Evolutionary conservation across 306 rosid genomes (phyloP).

Genomic region (Malus asiatica): DNA sequence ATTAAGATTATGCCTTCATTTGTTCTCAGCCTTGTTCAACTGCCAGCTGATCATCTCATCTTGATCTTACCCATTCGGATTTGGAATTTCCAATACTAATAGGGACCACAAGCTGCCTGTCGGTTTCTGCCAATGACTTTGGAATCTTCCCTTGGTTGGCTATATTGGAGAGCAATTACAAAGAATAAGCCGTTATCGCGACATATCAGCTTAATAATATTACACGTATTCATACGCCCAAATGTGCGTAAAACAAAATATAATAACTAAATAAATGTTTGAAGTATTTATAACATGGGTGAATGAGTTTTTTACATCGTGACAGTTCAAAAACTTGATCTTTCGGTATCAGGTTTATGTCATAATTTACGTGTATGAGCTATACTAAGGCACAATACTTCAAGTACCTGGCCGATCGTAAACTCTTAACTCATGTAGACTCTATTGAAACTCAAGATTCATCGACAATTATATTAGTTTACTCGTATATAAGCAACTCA

Average conservation of each 20-base stretch:
- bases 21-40: conserved; percentile 14
- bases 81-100: conserved; percentile 1
- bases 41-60: conserved; percentile 16
- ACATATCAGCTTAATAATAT: no score
- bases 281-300: no score
- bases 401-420: not conserved
- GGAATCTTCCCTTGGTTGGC: no score
- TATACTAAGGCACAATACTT: not conserved
- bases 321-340: no score
- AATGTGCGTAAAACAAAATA: no score
- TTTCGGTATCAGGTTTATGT: not conserved
- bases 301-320: no score
- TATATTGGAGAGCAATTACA: not conserved
- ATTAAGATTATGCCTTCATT: not conserved
- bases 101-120: conserved; percentile 9
- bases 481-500: not conserved
- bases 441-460: not conserved
- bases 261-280: no score
- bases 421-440: no score
- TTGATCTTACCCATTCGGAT: not conserved
- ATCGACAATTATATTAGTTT: not conserved
- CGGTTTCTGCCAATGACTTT: not conserved
- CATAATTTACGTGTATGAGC: not conserved
- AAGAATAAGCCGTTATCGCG: not conserved
- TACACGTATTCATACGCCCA: fast-evolving